Evolutionary conservation across 129 eudicot species (phyloP).

Genomic region (Cynara cardunculus): DNA sequence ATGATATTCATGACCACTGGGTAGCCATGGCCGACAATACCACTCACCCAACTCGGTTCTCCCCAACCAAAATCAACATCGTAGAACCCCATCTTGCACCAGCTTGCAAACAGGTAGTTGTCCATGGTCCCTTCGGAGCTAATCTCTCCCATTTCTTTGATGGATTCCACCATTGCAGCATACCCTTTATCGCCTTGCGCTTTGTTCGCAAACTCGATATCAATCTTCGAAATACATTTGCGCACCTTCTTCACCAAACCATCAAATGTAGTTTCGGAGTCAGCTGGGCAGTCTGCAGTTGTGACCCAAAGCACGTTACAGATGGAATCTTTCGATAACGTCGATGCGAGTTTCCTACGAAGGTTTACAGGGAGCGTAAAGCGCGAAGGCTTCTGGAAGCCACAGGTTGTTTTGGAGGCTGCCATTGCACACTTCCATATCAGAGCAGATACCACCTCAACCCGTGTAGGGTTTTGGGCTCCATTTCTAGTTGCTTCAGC

Average conservation of each 20-base stretch:
- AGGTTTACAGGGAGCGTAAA: constrained; percentile 42
- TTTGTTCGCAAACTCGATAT: not conserved
- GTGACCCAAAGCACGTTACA: constrained; percentile 50
- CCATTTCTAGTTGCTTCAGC: not conserved
- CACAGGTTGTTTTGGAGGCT: not conserved
- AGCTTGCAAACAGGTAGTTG: not conserved
- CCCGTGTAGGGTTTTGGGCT: not conserved
- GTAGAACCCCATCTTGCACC: not conserved
- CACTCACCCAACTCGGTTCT: not conserved
- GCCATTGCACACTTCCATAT: not conserved
- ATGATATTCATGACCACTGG: not conserved
- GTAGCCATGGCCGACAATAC: not conserved
- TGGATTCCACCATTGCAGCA: not conserved
- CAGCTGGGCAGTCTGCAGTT: not conserved
- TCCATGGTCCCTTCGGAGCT: not conserved
- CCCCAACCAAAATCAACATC: not conserved
- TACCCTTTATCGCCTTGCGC: not conserved
- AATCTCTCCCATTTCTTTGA: not conserved
- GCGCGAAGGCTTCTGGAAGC: constrained; percentile 24
- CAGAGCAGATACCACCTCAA: not conserved
- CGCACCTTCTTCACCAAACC: not conserved
- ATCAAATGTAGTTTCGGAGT: not conserved
- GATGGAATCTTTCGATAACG: constrained; percentile 21
- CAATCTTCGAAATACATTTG: not conserved
- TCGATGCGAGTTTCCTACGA: constrained; percentile 5